These are phyloP conservation scores for Centaurea solstitialis DNA, from an alignment of 129 eudicot genomes.

Conservation along the genomic window DNA sequence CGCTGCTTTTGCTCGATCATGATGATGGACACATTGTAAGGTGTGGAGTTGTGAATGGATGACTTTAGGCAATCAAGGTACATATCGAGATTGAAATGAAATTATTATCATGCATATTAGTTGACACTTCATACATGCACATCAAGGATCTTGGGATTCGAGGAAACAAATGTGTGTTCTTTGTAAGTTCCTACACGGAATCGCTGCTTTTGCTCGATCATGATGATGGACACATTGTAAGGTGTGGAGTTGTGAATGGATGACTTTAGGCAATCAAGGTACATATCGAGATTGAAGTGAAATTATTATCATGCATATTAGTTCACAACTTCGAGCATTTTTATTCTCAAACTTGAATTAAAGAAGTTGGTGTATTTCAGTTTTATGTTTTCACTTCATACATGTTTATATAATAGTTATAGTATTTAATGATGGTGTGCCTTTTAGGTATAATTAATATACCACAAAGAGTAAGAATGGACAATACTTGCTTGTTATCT, in stretches of 20 bases:
- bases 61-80: background rate
- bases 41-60: background rate
- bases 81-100: too few relatives aligned
- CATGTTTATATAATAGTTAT: background rate
- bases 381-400: background rate
- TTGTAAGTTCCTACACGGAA: background rate
- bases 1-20: background rate
- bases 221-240: background rate
- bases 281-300: too few relatives aligned
- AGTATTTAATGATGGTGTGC: background rate
- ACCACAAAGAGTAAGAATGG: too few relatives aligned
- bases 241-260: background rate
- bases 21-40: background rate
- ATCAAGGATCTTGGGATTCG: background rate
- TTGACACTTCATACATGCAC: too few relatives aligned
- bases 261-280: background rate
- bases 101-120: too few relatives aligned
- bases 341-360: too few relatives aligned
- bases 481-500: too few relatives aligned
- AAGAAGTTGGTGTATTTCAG: background rate
- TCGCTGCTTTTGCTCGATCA: background rate
- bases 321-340: too few relatives aligned
- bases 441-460: too few relatives aligned
- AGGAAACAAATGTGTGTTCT: background rate
- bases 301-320: too few relatives aligned